Percentiles rank a stretch among this genome's conserved stretches.
Conservation (phyloP, 1,139 yeast genomes). For the Casaregolazyma suthepensis region DNA sequence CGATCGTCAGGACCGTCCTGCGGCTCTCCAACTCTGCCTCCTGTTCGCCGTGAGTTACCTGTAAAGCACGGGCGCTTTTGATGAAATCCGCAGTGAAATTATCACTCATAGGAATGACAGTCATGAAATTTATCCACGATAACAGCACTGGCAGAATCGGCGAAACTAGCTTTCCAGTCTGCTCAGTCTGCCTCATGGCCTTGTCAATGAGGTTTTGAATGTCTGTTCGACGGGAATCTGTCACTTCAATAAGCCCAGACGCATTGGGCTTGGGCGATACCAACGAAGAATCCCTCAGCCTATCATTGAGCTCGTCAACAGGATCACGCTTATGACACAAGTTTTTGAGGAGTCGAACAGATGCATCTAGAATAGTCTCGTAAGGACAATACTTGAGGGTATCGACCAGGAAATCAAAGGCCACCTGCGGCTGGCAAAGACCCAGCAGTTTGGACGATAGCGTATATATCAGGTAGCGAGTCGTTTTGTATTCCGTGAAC, state of each 20-base stretch:
- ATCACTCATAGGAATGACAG: constrained; percentile 36
- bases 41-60: background rate
- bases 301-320: constrained; percentile 7
- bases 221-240: constrained; percentile 36
- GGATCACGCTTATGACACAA: constrained; percentile 2
- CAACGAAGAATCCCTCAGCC: constrained; percentile 4
- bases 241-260: constrained; percentile 31
- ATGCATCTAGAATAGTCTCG: constrained; percentile 50
- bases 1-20: background rate
- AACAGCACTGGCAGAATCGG: constrained; percentile 41
- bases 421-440: constrained; percentile 46
- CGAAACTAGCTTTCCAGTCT: constrained; percentile 17
- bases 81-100: constrained; percentile 15
- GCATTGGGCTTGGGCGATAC: constrained; percentile 27
- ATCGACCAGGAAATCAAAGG: constrained; percentile 59
- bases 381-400: constrained; percentile 66
- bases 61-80: constrained; percentile 3
- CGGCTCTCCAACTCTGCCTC: constrained; percentile 1
- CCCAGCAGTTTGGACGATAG: constrained; percentile 39
- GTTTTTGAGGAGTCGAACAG: constrained; percentile 64
- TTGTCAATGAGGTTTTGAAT: constrained; percentile 38
- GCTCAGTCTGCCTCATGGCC: constrained; percentile 29
- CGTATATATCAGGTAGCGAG: constrained; percentile 28
- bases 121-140: constrained; percentile 50
- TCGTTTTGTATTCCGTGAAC: constrained; percentile 25